Evolutionary conservation across 2,329 filamentous ascomycete species (phyloP), one percentile per base, ranked within the genome.

Genomic region (Coniochaeta hoffmannii): DNA sequence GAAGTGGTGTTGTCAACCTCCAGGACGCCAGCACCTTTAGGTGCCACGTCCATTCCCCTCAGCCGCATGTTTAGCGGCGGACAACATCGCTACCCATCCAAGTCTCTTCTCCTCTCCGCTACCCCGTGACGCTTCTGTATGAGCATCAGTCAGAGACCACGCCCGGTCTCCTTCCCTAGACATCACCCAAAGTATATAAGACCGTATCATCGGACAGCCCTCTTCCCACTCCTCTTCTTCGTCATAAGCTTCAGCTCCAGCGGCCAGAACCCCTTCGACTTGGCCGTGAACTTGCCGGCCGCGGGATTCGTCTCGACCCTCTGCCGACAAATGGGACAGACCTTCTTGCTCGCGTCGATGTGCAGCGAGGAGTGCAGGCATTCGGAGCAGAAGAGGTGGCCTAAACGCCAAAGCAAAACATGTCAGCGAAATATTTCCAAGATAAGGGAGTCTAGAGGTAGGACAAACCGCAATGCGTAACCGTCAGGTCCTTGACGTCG

Each of bases 161-260:
- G n/a, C n/a, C n/a, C n/a, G n/a, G n/a, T n/a, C n/a, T n/a, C n/a
- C n/a, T n/a, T n/a, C n/a, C n/a, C n/a, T n/a, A 41, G 36, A 8
- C 15, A 9, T n/a, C 36, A n/a, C 8, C 6, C 36, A 7, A n/a
- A 41, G 14, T 41, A 15, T 8, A 41, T 7, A n/a, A 14, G 12
- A 22, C 34, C 36, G 28, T 55, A 60, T 50, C 55, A 55, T 19
- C 58, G 55, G 14, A 61, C 68, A 19, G 68, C 66, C 46, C 69
- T 68, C 64, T 81, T 80, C 3, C 79, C 82, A 56, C 79, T 76
- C 51, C 75, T 76, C 31, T 75, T 80, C 3, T 71, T 72, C 3
- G 80, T 84, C 76, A 81, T 81, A 46, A 86, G 63, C 69, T 87
- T 87, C 56, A 87, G 71, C 66, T 86, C 79, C 5, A 87, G 74